Percentiles rank a stretch among this genome's conserved stretches.
These are phyloP conservation scores for Nemania bipapillata DNA, from an alignment of 2,329 filamentous ascomycete genomes.

Conservation along the genomic window DNA sequence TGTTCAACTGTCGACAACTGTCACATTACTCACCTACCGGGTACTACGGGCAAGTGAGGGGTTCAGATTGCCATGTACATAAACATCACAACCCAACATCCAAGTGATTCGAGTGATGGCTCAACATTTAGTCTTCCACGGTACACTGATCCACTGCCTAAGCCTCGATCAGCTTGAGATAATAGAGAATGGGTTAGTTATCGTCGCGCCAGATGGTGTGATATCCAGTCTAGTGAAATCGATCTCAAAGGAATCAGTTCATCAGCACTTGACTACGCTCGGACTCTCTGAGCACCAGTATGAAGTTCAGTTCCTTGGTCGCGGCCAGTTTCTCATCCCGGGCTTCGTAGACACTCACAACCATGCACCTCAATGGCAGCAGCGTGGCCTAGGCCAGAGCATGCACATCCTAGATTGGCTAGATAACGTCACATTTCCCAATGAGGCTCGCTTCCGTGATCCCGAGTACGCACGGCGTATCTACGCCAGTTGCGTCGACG, in stretches of 20 bases:
- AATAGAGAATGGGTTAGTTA: conserved; percentile 54
- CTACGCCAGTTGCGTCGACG: conserved; percentile 65
- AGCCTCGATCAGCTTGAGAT: conserved; percentile 52
- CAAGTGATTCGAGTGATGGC: conserved; percentile 32
- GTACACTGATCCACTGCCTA: conserved; percentile 57
- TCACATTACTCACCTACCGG: background rate
- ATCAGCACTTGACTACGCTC: conserved; percentile 28
- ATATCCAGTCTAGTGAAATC: conserved; percentile 46
- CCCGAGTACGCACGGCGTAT: conserved; percentile 61
- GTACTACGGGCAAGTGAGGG: conserved; percentile 15
- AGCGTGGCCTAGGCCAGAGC: conserved; percentile 61
- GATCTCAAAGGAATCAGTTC: conserved; percentile 34
- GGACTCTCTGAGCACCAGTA: conserved; percentile 35
- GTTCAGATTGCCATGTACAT: too few species aligned
- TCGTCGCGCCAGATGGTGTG: conserved; percentile 45
- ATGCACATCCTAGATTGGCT: conserved; percentile 72
- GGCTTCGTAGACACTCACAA: conserved; percentile 75
- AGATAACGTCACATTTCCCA: conserved; percentile 70
- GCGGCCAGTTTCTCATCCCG: conserved; percentile 65
- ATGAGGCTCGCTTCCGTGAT: conserved; percentile 70
- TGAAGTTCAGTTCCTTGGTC: conserved; percentile 50
- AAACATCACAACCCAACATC: too few species aligned
- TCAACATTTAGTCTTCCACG: conserved; percentile 52
- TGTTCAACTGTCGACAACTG: conserved; percentile 21
- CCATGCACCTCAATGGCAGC: conserved; percentile 69